Percentiles rank a stretch among this genome's conserved stretches.
phyloP scores from a whole-genome alignment of 306 rosid genomes.

The Senna siamea region DNA sequence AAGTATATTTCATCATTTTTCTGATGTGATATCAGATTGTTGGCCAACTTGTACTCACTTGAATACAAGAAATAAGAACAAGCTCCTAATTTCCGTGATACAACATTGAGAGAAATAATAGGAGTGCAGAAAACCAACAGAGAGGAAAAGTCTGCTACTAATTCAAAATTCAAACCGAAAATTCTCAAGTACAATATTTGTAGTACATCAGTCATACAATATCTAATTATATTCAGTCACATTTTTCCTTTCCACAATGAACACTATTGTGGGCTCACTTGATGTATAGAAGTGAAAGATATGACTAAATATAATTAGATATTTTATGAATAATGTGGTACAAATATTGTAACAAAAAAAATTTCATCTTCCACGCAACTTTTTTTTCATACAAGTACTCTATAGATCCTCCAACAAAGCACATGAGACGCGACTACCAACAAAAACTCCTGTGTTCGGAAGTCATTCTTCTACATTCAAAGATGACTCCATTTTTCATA shows the following conservation, averaged over 20 bases:
- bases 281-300: too few species aligned
- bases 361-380: neutral
- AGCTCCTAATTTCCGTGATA: neutral
- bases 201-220: too few species aligned
- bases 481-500: slow-evolving; percentile 30
- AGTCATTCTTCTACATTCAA: neutral
- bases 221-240: too few species aligned
- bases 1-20: too few species aligned
- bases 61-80: neutral
- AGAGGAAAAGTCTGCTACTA: neutral
- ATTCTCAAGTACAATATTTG: too few species aligned
- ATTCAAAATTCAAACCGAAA: neutral
- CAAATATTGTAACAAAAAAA: too few species aligned
- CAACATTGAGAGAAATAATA: neutral
- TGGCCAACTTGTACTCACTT: neutral
- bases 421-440: neutral
- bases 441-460: neutral
- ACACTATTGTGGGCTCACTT: too few species aligned
- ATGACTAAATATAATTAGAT: too few species aligned
- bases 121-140: neutral
- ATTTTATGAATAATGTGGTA: too few species aligned
- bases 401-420: neutral
- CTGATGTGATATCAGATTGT: neutral
- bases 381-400: neutral
- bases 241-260: too few species aligned